phyloP scores from a whole-genome alignment of 345 rosid species.

The Limnanthes douglasii region DNA sequence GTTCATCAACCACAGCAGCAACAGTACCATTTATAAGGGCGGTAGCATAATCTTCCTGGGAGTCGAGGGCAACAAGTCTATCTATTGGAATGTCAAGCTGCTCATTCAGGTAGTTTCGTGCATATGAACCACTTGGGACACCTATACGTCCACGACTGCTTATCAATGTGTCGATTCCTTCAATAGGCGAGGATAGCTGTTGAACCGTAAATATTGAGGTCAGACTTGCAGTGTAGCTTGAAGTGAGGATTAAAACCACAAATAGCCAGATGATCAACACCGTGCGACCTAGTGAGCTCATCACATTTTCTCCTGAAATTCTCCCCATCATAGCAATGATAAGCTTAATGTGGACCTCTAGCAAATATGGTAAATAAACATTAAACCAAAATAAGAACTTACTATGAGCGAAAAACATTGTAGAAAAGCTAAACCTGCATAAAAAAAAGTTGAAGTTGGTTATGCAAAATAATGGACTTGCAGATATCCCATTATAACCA shows the following conservation, averaged over 20 bases:
- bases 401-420: conserved; percentile 86
- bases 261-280: conserved; percentile 86
- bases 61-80: conserved; percentile 65
- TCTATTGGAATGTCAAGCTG: conserved; percentile 60
- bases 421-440: conserved; percentile 88
- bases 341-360: too few species aligned
- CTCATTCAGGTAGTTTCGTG: conserved; percentile 57
- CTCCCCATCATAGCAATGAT: too few species aligned
- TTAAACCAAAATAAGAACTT: conserved; percentile 15
- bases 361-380: conserved; percentile 1
- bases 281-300: conserved; percentile 70
- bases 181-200: conserved; percentile 81
- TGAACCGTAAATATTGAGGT: conserved; percentile 84
- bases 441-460: too few species aligned
- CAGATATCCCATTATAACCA: too few species aligned
- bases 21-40: conserved; percentile 67
- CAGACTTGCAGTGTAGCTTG: conserved; percentile 97
- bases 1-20: conserved; percentile 76
- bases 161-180: conserved; percentile 65
- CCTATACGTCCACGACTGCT: conserved; percentile 35
- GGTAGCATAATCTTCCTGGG: conserved; percentile 56
- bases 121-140: conserved; percentile 75
- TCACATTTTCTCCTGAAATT: conserved; percentile 71
- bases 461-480: too few species aligned
- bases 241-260: conserved; percentile 65